phyloP scores from a whole-genome alignment of 2,329 filamentous ascomycete genomes.

The Colletotrichum sojae region DNA sequence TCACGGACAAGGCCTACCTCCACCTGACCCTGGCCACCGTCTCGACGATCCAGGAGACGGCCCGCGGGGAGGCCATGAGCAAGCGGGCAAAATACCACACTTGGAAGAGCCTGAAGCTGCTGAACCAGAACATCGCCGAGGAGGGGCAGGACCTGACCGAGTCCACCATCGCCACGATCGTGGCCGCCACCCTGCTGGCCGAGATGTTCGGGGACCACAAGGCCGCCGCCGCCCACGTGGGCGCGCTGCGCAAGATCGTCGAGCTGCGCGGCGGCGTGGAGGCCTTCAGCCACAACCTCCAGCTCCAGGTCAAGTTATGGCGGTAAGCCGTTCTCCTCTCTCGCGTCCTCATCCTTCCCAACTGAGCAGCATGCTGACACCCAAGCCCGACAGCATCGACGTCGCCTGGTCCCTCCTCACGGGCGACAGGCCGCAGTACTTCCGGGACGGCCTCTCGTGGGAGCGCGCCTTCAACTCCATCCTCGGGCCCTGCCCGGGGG shows the following conservation, averaged over 20 bases:
- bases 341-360: neutral
- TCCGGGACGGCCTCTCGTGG: constrained; percentile 21
- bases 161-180: constrained; percentile 34
- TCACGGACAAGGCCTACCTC: constrained; percentile 46
- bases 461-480: constrained; percentile 42
- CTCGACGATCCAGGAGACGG: constrained; percentile 41
- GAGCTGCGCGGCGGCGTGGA: constrained; percentile 46
- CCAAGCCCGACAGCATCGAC: constrained; percentile 43
- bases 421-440: constrained; percentile 46
- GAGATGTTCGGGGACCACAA: constrained; percentile 29
- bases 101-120: constrained; percentile 28
- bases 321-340: constrained; percentile 43
- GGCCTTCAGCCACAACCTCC: constrained; percentile 44
- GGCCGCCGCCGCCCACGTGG: constrained; percentile 16
- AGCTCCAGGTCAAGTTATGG: constrained; percentile 48
- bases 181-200: constrained; percentile 28
- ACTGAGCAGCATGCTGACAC: neutral
- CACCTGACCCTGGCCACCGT: constrained; percentile 46
- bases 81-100: constrained; percentile 30
- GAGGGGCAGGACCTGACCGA: constrained; percentile 38
- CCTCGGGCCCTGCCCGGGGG: constrained; percentile 6
- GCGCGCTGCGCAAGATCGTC: constrained; percentile 44
- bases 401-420: constrained; percentile 47
- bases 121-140: constrained; percentile 31
- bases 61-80: neutral